Evolutionary conservation across 306 rosid genomes (phyloP), one percentile per base, ranked within the genome.

Genomic region (Hippophae tibetana): DNA sequence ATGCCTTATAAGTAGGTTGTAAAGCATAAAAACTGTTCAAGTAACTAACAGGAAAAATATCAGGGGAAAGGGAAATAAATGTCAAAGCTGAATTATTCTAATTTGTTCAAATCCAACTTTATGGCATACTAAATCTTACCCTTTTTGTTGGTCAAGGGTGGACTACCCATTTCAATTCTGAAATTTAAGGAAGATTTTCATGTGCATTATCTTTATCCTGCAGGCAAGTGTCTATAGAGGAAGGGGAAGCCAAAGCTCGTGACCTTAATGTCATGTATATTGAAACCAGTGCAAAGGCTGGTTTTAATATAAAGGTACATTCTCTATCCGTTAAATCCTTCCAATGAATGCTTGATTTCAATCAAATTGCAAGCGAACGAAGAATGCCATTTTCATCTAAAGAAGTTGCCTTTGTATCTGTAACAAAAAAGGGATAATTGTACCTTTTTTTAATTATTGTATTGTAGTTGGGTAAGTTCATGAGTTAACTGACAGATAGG

Each of bases 231-330:
- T 88, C 94, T 60, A 73, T 86, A 43, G 96, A 85, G 79, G 96
- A 88, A 75, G 96, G 80, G 48, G 96, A 88, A 75, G 94, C 80
- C 43, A 88, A 82, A 73, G 73, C 88, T 61, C 84, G 84, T 44
- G 94, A 82, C 60, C 79, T 88, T 41, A 82, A 85, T 47, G 94
- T 85, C 52, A 82, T 88, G 94, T 85, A 80, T 57, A 88, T 88
- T 60, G 96, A 88, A 77, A 89, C 90, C 40, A 88, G 86, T 79
- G 96, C 96, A 60, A 88, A 88, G 74, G 94, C 94, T 46, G 89
- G 94, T 27, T 88, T 88, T 66, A 88, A 88, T 72, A 88, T 85
- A 56, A 88, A 85, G 86, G 96, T 88, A 80, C 25, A 55, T 13
- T 41, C 47, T 62, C 38, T 7, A 6, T 62, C 18, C 38, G 0